Percentiles rank a stretch among this genome's conserved stretches.
Evolutionary conservation across 2,329 filamentous ascomycete species (phyloP).

Genomic region (Plenodomus lindquistii): DNA sequence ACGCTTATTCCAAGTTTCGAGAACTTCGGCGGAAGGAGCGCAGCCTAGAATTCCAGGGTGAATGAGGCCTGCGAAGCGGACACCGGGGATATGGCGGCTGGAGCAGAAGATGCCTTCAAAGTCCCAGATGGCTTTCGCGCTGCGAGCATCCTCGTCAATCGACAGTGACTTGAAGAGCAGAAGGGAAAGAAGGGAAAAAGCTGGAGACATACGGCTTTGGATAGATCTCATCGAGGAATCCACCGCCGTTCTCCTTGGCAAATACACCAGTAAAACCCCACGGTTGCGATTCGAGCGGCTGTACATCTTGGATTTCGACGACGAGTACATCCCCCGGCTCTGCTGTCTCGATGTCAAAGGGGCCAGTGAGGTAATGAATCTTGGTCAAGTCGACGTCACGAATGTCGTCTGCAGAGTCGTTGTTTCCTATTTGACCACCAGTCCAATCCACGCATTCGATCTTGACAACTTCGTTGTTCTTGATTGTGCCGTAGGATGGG

Average conservation of each 20-base stretch:
- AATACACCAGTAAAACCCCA: constrained; percentile 93
- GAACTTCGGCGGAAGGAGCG: constrained; percentile 76
- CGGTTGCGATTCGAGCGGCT: constrained; percentile 80
- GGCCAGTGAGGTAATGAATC: constrained; percentile 86
- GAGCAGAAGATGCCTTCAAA: constrained; percentile 81
- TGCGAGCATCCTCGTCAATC: constrained; percentile 30
- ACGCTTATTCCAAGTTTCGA: constrained; percentile 81
- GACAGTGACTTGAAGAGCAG: neutral
- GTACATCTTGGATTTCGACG: constrained; percentile 91
- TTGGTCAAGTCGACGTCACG: constrained; percentile 81
- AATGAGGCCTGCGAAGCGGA: constrained; percentile 86
- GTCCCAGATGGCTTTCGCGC: constrained; percentile 76
- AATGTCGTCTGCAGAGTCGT: constrained; percentile 87
- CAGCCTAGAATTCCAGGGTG: constrained; percentile 91
- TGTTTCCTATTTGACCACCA: constrained; percentile 80
- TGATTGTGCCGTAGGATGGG: constrained; percentile 72
- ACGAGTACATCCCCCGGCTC: constrained; percentile 83
- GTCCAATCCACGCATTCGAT: constrained; percentile 87
- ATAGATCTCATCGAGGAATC: constrained; percentile 86
- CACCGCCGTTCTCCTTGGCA: constrained; percentile 78
- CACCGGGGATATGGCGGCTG: constrained; percentile 72
- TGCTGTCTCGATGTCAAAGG: constrained; percentile 83
- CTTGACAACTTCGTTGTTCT: constrained; percentile 85
- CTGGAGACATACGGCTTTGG: constrained; percentile 68
- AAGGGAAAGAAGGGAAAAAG: neutral